phyloP scores from a whole-genome alignment of 1,284 basidiomycete genomes.

The Xanthoconium separans region DNA sequence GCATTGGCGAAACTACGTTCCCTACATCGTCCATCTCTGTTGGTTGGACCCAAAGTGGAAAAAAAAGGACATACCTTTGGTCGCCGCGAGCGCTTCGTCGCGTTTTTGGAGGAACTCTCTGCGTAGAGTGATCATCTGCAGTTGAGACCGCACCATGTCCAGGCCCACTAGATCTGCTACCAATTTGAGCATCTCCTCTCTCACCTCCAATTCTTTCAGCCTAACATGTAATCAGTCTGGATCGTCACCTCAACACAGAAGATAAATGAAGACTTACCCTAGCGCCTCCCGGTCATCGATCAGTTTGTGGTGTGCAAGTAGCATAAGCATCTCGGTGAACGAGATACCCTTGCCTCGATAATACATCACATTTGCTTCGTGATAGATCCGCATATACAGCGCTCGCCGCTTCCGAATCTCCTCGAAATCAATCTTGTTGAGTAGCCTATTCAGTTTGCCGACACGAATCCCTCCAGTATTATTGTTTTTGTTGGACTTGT shows the following conservation, averaged over 20 bases:
- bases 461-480: conserved; percentile 60
- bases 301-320: conserved; percentile 90
- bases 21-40: background rate
- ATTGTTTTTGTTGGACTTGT: conserved; percentile 25
- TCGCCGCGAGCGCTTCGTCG: conserved; percentile 31
- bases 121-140: conserved; percentile 75
- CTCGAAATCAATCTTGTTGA: conserved; percentile 65
- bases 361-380: conserved; percentile 80
- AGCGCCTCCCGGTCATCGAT: conserved; percentile 87
- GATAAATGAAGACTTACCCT: conserved; percentile 52
- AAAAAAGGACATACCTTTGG: conserved; percentile 30
- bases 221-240: conserved; percentile 39
- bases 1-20: conserved; percentile 48
- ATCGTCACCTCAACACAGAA: background rate
- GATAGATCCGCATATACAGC: conserved; percentile 75
- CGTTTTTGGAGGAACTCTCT: conserved; percentile 56
- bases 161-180: conserved; percentile 83
- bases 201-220: conserved; percentile 75
- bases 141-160: conserved; percentile 78
- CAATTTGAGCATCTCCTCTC: conserved; percentile 75
- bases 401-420: conserved; percentile 65
- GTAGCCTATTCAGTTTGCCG: conserved; percentile 54
- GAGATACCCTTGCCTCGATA: conserved; percentile 75
- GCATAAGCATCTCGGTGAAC: conserved; percentile 87
- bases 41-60: too few species aligned